A percentile compares a stretch with the other conserved stretches of the same genome.
Conservation (phyloP, 129 eudicot species). For the Lonicera japonica region DNA sequence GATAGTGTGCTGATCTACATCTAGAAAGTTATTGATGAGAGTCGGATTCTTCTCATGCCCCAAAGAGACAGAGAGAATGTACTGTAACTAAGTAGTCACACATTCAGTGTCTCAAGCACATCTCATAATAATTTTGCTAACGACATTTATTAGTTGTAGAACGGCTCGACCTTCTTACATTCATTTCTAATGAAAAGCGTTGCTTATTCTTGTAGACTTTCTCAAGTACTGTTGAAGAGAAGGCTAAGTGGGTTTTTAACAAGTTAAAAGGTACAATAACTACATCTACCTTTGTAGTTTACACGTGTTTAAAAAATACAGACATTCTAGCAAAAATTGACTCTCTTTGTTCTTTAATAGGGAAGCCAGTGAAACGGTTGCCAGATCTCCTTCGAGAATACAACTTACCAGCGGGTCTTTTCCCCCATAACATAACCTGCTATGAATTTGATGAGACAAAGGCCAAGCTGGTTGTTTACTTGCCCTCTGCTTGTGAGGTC, state of each 20-base stretch:
- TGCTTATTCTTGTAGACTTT: conserved; percentile 24
- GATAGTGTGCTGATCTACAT: too few species aligned
- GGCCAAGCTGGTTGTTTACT: conserved; percentile 38
- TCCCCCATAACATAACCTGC: conserved; percentile 50
- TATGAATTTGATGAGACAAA: conserved; percentile 53
- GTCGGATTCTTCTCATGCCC: too few species aligned
- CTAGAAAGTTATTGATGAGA: too few species aligned
- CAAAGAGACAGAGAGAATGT: too few species aligned
- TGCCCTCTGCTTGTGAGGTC: conserved; percentile 51
- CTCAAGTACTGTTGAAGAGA: conserved; percentile 46
- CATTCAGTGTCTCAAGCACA: too few species aligned
- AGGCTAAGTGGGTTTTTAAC: conserved; percentile 60
- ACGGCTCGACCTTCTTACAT: too few species aligned
- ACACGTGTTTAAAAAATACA: not conserved
- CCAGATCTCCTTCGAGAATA: conserved; percentile 51
- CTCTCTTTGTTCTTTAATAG: conserved; percentile 13
- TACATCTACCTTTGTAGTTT: not conserved
- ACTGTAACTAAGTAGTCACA: too few species aligned
- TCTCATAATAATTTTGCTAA: too few species aligned
- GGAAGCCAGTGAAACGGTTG: conserved; percentile 41
- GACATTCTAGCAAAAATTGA: too few species aligned
- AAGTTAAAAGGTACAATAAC: conserved; percentile 42
- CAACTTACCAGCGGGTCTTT: conserved; percentile 50
- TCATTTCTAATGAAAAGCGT: too few species aligned
- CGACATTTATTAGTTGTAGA: too few species aligned